These are phyloP conservation scores for Nicotiana noctiflora DNA, from an alignment of 257 asterid genomes.

Conservation along the genomic window DNA sequence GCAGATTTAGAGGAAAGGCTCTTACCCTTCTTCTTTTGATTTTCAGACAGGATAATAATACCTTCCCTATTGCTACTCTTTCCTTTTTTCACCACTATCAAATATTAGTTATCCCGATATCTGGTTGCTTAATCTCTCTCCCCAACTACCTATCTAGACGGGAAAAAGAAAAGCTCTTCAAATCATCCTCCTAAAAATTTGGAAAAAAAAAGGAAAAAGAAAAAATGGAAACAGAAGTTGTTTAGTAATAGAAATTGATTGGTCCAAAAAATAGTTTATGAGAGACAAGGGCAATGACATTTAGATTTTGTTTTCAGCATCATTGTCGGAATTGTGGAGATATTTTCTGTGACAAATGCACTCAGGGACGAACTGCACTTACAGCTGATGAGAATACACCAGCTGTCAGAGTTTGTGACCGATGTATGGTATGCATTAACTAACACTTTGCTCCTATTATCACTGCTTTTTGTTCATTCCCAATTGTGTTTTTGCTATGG, in stretches of 20 bases:
- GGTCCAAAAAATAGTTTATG: not conserved
- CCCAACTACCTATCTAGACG: not conserved
- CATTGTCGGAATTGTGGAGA: constrained; percentile 98
- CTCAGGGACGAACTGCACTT: constrained; percentile 85
- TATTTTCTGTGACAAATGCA: constrained; percentile 92
- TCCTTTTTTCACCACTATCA: not conserved
- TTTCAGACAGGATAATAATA: not conserved
- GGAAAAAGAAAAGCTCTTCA: not conserved
- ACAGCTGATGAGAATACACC: constrained; percentile 89
- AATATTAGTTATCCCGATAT: not conserved
- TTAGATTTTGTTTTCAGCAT: constrained; percentile 53
- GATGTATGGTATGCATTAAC: constrained; percentile 58
- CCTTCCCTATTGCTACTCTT: not conserved
- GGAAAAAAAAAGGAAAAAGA: not conserved
- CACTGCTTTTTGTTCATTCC: constrained; percentile 5
- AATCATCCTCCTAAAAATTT: not conserved
- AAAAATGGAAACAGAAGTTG: not conserved
- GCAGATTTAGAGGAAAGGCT: not conserved
- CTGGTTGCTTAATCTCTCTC: not conserved
- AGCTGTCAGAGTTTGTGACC: constrained; percentile 82
- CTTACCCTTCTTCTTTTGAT: not conserved
- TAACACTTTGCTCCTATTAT: constrained; percentile 6
- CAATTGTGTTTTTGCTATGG: not conserved
- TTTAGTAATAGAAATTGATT: not conserved
- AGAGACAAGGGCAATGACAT: not conserved